Percentiles rank a stretch among this genome's conserved stretches.
Conservation (phyloP, 768 basidiomycete species). For the Strobilomyces echinocephalus region DNA sequence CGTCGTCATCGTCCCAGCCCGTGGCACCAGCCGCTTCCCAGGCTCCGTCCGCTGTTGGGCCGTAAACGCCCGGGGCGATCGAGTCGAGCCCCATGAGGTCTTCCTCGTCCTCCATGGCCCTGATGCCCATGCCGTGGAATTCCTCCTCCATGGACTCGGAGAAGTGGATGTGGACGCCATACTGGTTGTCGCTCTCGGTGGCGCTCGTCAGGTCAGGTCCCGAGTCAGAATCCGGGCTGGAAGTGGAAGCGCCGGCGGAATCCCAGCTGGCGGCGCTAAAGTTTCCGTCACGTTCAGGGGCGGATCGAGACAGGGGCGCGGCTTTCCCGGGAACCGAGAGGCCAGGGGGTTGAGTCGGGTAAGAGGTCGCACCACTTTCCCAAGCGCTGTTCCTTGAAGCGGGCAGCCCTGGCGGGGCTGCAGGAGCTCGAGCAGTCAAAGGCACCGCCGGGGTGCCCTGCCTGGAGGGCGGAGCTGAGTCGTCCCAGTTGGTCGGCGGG, state of each 20-base stretch:
- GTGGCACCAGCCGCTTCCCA: background rate
- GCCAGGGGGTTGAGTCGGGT: conserved; percentile 12
- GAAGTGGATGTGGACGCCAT: conserved; percentile 18
- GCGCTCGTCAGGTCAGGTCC: conserved; percentile 21
- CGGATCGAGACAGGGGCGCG: background rate
- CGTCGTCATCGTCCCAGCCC: conserved; percentile 17
- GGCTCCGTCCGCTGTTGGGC: background rate
- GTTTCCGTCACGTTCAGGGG: conserved; percentile 7
- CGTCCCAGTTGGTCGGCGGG: conserved; percentile 19
- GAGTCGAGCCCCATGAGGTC: conserved; percentile 19
- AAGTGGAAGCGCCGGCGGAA: conserved; percentile 19
- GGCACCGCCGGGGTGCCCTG: conserved; percentile 11
- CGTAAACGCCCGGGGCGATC: conserved; percentile 22
- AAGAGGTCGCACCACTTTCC: conserved; percentile 5
- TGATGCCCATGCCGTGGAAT: conserved; percentile 24
- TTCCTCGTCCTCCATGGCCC: conserved; percentile 7
- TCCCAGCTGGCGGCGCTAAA: conserved; percentile 19
- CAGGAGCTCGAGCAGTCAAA: conserved; percentile 1
- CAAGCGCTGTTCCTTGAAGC: conserved; percentile 4
- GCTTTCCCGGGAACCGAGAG: conserved; percentile 6
- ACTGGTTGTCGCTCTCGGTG: conserved; percentile 24
- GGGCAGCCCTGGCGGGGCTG: conserved; percentile 10
- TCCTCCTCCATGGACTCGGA: conserved; percentile 28
- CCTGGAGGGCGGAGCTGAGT: conserved; percentile 13
- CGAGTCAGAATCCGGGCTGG: conserved; percentile 28